A percentile compares a stretch with the other conserved stretches of the same genome.
phyloP scores from a whole-genome alignment of 768 basidiomycete genomes.

The Suillus sp. region DNA sequence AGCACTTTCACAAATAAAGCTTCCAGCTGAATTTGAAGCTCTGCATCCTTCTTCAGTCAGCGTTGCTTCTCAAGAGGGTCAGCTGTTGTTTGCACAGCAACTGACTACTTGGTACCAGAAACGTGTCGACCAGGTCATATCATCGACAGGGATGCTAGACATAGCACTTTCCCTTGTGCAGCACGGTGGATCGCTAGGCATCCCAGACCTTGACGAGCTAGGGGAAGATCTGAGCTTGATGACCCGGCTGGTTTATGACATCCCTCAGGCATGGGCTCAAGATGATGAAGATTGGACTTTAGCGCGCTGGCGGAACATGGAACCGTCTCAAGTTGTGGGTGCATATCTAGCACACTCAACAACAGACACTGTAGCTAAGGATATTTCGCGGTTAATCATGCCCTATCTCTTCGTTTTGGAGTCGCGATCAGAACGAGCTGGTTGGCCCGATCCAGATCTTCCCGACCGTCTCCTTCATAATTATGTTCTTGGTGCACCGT shows the following conservation, averaged over 20 bases:
- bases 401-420: conserved; percentile 95
- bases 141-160: conserved; percentile 74
- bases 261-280: conserved; percentile 44
- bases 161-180: conserved; percentile 79
- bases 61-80: conserved; percentile 13
- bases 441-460: conserved; percentile 67
- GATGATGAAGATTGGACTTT: conserved; percentile 74
- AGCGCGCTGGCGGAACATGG: conserved; percentile 68
- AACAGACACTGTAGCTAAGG: conserved; percentile 59
- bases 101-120: conserved; percentile 75
- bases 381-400: conserved; percentile 78
- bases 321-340: conserved; percentile 61
- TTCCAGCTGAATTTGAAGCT: conserved; percentile 17
- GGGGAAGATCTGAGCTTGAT: conserved; percentile 93
- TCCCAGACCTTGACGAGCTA: conserved; percentile 77
- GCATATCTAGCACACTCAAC: conserved; percentile 80
- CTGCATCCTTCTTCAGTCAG: conserved; percentile 15
- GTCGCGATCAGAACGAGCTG: conserved; percentile 80
- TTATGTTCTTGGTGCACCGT: conserved; percentile 66
- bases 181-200: conserved; percentile 80
- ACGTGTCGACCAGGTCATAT: conserved; percentile 64
- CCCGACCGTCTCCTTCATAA: conserved; percentile 68
- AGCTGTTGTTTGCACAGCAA: conserved; percentile 28
- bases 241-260: conserved; percentile 85
- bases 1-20: conserved; percentile 37